Conservation (phyloP, 2,329 filamentous ascomycete genomes). For the Torrubiella hemipterigena region DNA sequence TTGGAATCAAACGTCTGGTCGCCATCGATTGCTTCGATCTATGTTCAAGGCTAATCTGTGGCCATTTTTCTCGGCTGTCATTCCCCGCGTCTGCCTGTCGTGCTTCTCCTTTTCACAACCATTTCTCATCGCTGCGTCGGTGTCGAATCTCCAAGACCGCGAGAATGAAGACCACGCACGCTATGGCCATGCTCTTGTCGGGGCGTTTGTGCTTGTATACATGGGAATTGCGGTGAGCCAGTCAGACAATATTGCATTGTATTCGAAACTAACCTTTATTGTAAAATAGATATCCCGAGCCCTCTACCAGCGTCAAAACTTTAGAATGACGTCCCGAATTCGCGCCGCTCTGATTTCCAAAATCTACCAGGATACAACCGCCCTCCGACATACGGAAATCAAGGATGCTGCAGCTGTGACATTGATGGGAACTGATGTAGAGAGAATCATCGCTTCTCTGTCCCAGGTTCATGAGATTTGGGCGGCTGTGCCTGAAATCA, state of each 20-base stretch:
- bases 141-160: constrained; percentile 11
- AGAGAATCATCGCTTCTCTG: constrained; percentile 14
- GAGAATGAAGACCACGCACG: constrained; percentile 5
- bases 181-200: constrained; percentile 16
- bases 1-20: no score
- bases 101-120: constrained; percentile 18
- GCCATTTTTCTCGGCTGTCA: constrained; percentile 10
- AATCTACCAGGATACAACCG: constrained; percentile 12
- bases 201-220: constrained; percentile 18
- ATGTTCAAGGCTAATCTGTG: no score
- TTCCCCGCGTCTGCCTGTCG: constrained; percentile 14
- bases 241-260: not conserved
- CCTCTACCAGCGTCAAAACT: constrained; percentile 13
- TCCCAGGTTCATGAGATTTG: constrained; percentile 15
- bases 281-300: constrained; percentile 8
- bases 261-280: not conserved
- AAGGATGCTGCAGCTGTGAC: constrained; percentile 17
- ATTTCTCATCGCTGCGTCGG: constrained; percentile 15
- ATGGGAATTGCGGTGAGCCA: constrained; percentile 15
- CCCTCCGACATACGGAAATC: constrained; percentile 12
- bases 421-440: constrained; percentile 20
- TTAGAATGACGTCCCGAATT: constrained; percentile 12
- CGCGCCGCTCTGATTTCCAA: constrained; percentile 12
- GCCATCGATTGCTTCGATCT: no score
- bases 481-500: constrained; percentile 15